phyloP scores from a whole-genome alignment of 164 flowering plant genomes.

The Nelumbo lutea region DNA sequence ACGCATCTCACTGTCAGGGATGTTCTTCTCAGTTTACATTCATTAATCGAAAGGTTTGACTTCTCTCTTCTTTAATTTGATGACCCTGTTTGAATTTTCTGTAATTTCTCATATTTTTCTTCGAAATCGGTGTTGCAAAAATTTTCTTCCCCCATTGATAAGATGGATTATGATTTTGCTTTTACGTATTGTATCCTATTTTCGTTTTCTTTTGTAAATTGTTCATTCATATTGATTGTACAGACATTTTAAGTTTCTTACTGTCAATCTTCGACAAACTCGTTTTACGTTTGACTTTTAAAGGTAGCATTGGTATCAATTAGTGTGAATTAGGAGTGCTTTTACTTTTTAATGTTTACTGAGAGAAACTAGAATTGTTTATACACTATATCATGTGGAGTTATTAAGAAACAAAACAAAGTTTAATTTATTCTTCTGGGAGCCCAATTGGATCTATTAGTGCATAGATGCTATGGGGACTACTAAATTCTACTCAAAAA shows the following conservation, averaged over 20 bases:
- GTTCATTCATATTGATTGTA: background rate
- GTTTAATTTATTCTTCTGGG: background rate
- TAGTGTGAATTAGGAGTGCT: background rate
- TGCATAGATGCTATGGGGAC: too few relatives aligned
- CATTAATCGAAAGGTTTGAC: slow-evolving; percentile 86
- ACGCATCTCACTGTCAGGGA: slow-evolving; percentile 92
- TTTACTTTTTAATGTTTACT: too few relatives aligned
- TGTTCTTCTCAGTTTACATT: slow-evolving; percentile 95
- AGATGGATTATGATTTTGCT: background rate
- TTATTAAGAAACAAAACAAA: background rate
- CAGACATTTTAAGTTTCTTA: background rate
- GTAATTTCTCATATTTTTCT: background rate
- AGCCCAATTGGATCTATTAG: background rate
- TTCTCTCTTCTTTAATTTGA: background rate
- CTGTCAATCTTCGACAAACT: background rate
- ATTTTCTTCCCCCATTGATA: background rate
- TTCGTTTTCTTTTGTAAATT: too few relatives aligned
- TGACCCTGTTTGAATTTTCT: background rate
- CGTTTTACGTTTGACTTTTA: too few relatives aligned
- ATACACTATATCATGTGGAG: background rate
- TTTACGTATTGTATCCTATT: background rate
- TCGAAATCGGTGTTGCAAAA: background rate
- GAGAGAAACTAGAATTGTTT: too few relatives aligned
- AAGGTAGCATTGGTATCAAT: background rate
- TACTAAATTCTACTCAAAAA: background rate